Base-by-base conservation (phyloP, 352 stramenopile species). In the Salisapilia sapeloensis region DNA sequence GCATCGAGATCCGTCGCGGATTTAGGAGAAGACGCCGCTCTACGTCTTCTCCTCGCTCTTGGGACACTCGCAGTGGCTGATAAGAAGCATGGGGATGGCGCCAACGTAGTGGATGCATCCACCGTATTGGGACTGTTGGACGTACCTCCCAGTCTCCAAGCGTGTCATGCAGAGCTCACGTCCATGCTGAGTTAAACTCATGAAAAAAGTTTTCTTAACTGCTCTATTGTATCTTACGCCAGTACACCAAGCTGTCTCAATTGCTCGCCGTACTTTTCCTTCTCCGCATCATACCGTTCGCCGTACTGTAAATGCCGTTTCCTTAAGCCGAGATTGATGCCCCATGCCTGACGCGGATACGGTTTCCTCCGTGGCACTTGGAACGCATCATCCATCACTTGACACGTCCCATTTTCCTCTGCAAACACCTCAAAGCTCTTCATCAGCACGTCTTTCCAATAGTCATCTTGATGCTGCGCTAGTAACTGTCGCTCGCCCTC, bases 391-490 rank as follows among this genome's bases (percentile, higher is more conserved):
- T 63, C 50, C 57, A 87, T 82, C 24, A 47, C 48, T 15, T 47
- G 35, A 26, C 72, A 87, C 24, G 44, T 71, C 8, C 52, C 40
- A 13, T 28, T 53, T 31, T 83, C 42, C 10, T 43, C 29, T 1
- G 60, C 58, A 32, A 80, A 83, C 11, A 50, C 52, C 42, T 56
- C 32, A 36, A 87, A 81, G 3, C 67, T 60, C 7, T 48, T 48
- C 23, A 87, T 31, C 19, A 87, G 33, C 9, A 87, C 60, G 23
- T 87, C 67, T 12, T 60, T 71, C 67, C 67, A 83, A 38, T 83
- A 83, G 34, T 57, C 44, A 14, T 83, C 67, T 13, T 60, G 61
- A 29, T 80, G 53, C 6, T 45, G 49, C 16, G 60, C 52, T 1
- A 83, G 52, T 6, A 43, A 40, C 7, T 20, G 2, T 6, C 19